Conservation (phyloP, 352 stramenopile genomes). For the Peronospora tabacina region DNA sequence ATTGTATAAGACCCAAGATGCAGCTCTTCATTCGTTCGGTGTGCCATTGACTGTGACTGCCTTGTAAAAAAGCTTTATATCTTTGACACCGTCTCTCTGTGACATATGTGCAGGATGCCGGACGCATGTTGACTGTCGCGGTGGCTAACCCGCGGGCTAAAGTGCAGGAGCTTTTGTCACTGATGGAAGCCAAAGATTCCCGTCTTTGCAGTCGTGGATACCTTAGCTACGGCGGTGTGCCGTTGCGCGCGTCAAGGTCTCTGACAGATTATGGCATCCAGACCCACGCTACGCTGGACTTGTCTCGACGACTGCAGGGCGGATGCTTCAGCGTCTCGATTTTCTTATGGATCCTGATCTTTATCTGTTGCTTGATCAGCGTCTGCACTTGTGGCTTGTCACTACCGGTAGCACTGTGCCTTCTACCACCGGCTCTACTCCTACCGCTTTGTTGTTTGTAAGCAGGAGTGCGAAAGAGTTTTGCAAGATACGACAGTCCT, state of each 20-base stretch:
- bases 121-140: slow-evolving; percentile 33
- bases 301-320: slow-evolving; percentile 34
- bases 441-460: slow-evolving; percentile 67
- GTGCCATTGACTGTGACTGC: neutral
- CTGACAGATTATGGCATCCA: slow-evolving; percentile 63
- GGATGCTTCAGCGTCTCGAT: slow-evolving; percentile 75
- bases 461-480: neutral
- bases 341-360: slow-evolving; percentile 68
- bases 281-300: slow-evolving; percentile 53
- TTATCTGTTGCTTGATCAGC: slow-evolving; percentile 59
- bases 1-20: slow-evolving; percentile 21
- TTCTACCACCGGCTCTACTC: slow-evolving; percentile 53
- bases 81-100: neutral
- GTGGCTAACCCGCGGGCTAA: slow-evolving; percentile 24
- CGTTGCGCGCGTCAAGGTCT: slow-evolving; percentile 37
- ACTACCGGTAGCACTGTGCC: slow-evolving; percentile 43
- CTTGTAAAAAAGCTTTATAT: neutral
- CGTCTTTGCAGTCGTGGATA: slow-evolving; percentile 21
- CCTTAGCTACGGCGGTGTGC: slow-evolving; percentile 55
- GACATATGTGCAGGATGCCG: slow-evolving; percentile 27
- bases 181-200: slow-evolving; percentile 25
- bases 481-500: neutral
- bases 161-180: slow-evolving; percentile 33
- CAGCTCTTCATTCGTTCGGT: slow-evolving; percentile 69
- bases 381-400: slow-evolving; percentile 69